Conservation (phyloP, 1,284 basidiomycete species). For the Leccinum solheimii region DNA sequence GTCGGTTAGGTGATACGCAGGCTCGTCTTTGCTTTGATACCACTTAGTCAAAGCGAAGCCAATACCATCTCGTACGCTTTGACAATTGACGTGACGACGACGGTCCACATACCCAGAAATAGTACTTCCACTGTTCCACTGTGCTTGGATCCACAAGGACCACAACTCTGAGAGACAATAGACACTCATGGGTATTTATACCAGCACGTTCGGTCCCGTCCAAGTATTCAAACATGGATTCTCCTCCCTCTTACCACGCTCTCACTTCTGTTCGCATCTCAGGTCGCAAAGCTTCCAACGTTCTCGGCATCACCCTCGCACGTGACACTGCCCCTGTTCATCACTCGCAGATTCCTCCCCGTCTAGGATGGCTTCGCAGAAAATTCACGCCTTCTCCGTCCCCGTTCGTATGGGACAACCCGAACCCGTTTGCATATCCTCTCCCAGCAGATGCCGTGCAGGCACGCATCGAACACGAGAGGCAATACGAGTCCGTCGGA, state of each 20-base stretch:
- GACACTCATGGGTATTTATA: background rate
- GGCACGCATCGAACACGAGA: background rate
- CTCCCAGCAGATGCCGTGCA: background rate
- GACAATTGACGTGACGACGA: background rate
- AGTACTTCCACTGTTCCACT: background rate
- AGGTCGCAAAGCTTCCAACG: background rate
- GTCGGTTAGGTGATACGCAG: background rate
- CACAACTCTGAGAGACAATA: background rate
- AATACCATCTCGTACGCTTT: background rate
- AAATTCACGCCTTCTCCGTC: background rate
- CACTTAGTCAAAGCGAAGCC: background rate
- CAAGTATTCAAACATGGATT: background rate
- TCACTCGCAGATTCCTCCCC: background rate
- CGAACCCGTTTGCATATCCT: slow-evolving; percentile 16
- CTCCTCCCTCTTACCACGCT: background rate
- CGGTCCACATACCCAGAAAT: background rate
- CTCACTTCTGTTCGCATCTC: background rate
- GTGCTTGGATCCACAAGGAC: background rate
- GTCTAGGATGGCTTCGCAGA: background rate
- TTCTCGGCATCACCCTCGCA: background rate
- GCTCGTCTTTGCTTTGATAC: background rate
- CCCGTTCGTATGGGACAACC: slow-evolving; percentile 21
- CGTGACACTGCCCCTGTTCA: background rate
- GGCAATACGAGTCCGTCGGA: slow-evolving; percentile 4
- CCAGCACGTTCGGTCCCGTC: background rate